Conservation (phyloP, 345 rosid genomes). For the Psidium guajava region DNA sequence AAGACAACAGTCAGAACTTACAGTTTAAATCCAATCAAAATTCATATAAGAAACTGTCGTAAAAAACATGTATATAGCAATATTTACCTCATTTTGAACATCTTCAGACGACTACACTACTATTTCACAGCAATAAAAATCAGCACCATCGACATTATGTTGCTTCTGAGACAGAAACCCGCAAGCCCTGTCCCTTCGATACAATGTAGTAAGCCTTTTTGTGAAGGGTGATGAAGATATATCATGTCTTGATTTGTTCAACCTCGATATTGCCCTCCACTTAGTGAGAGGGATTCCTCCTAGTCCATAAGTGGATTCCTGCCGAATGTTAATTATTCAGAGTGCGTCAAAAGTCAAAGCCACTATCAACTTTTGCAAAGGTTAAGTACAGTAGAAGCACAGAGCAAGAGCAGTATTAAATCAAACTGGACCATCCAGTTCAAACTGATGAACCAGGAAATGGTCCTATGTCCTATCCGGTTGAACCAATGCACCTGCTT, state of each 20-base stretch:
- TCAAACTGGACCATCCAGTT: not conserved
- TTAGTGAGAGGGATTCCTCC: not conserved
- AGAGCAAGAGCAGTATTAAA: not conserved
- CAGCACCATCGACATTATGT: not conserved
- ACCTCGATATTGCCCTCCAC: not conserved
- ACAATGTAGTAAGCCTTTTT: not conserved
- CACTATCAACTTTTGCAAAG: not conserved
- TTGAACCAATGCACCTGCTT: not conserved
- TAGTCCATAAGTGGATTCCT: not conserved
- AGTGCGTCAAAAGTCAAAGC: not conserved
- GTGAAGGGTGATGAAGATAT: not conserved
- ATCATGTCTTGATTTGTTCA: not conserved
- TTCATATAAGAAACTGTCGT: not conserved
- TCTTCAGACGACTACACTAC: not conserved
- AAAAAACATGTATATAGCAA: not conserved
- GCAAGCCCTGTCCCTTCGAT: not conserved
- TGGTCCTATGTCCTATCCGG: not conserved
- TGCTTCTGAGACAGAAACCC: not conserved
- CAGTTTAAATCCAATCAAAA: not conserved
- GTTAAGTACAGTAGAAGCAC: not conserved
- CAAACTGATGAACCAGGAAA: not conserved
- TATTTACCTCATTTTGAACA: not conserved
- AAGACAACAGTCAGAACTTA: not conserved
- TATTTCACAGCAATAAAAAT: not conserved
- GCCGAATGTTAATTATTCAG: not conserved